Evolutionary conservation across 352 stramenopile genomes (phyloP).

Genomic region (Phytopythium sindhum): DNA sequence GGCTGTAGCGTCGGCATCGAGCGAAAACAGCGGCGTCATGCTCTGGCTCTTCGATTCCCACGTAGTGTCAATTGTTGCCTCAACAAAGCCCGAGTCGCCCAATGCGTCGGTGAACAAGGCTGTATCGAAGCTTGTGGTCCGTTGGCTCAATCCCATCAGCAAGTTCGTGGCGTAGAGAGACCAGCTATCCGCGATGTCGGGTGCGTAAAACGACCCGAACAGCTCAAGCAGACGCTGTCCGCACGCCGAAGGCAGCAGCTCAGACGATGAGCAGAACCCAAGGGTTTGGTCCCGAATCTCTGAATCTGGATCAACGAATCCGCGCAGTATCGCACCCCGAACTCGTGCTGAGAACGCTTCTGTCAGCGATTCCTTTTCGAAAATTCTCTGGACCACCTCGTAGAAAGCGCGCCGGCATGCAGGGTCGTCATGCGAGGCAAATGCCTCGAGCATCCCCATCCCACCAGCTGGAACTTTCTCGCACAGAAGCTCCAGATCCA

Average conservation of each 20-base stretch:
- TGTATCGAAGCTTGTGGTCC: constrained; percentile 22
- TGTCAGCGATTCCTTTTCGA: constrained; percentile 25
- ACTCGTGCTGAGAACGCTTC: constrained; percentile 18
- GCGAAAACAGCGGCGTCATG: constrained; percentile 75
- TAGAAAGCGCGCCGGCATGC: constrained; percentile 40
- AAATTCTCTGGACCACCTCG: constrained; percentile 30
- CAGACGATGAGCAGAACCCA: constrained; percentile 45
- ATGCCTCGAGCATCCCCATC: constrained; percentile 35
- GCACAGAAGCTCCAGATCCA: constrained; percentile 26
- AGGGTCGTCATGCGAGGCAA: constrained; percentile 30
- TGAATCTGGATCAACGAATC: constrained; percentile 46
- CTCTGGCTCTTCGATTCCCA: constrained; percentile 66
- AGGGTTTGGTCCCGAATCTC: constrained; percentile 33
- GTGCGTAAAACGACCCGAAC: constrained; percentile 42
- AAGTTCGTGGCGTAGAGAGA: constrained; percentile 65
- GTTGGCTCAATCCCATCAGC: constrained; percentile 35
- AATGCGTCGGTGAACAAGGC: constrained; percentile 55
- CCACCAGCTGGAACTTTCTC: constrained; percentile 24
- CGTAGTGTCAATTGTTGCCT: constrained; percentile 56
- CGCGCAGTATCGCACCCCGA: constrained; percentile 36
- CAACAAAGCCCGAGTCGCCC: constrained; percentile 36
- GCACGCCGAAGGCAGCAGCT: constrained; percentile 27
- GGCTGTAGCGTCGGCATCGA: constrained; percentile 39
- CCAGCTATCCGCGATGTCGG: constrained; percentile 56
- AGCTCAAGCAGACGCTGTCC: constrained; percentile 46